These are phyloP conservation scores for Chlamydomonas incerta DNA, from an alignment of 139 green algal genomes.

Conservation along the genomic window DNA sequence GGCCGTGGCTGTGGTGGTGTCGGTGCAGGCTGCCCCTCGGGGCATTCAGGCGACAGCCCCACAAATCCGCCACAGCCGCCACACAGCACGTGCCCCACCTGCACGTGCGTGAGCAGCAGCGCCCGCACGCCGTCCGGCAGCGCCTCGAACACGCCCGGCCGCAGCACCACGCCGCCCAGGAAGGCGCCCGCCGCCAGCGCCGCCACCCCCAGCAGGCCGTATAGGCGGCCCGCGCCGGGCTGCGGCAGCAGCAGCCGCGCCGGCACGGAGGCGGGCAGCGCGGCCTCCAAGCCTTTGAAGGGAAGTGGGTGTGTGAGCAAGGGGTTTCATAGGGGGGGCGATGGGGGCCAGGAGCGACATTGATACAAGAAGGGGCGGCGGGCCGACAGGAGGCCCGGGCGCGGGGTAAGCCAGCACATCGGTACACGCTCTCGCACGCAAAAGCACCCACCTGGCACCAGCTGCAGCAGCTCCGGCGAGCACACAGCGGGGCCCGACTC, in stretches of 20 bases:
- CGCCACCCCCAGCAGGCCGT: conserved; percentile 54
- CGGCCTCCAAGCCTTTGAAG: conserved; percentile 49
- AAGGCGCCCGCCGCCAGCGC: conserved; percentile 42
- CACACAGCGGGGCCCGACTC: conserved; percentile 10
- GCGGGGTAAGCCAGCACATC: too few species aligned
- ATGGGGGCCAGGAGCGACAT: too few species aligned
- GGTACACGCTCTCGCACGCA: too few species aligned
- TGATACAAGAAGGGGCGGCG: too few species aligned
- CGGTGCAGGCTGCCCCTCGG: too few species aligned
- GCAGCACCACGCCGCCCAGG: conserved; percentile 51
- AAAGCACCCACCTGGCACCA: conserved; percentile 38
- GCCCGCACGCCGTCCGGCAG: conserved; percentile 36
- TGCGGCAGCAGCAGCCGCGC: conserved; percentile 40
- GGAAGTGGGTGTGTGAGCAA: too few species aligned
- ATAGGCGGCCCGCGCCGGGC: conserved; percentile 36
- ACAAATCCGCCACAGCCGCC: too few species aligned
- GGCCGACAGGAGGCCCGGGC: too few species aligned
- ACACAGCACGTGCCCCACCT: background rate
- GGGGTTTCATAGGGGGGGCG: too few species aligned
- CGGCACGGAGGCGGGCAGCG: conserved; percentile 18
- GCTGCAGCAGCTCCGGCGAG: conserved; percentile 9
- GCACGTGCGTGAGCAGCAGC: conserved; percentile 50
- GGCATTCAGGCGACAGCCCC: too few species aligned
- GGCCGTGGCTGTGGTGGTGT: too few species aligned
- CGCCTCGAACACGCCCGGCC: conserved; percentile 5